Evolutionary conservation across 2,329 filamentous ascomycete genomes (phyloP).

Genomic region (Aspergillus pseudotamarii): DNA sequence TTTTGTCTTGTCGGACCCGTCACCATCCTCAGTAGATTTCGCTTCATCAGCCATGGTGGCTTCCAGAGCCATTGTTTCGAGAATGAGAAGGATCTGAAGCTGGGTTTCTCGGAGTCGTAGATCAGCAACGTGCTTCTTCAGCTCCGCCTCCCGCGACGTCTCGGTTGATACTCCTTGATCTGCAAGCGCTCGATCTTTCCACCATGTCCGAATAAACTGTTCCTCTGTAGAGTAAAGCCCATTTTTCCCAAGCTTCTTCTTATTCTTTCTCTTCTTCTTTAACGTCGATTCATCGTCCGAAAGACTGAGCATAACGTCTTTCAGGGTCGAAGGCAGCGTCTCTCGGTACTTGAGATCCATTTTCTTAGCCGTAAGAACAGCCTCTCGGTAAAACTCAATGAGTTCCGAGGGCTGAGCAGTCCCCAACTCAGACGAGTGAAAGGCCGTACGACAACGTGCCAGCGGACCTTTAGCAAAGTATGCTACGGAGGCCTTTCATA

Average conservation of each 20-base stretch:
- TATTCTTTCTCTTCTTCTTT: constrained; percentile 36
- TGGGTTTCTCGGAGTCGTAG: constrained; percentile 52
- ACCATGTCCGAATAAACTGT: constrained; percentile 48
- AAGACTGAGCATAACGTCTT: constrained; percentile 38
- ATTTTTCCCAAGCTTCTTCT: constrained; percentile 50
- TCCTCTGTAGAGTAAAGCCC: constrained; percentile 51
- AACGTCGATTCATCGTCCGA: constrained; percentile 38
- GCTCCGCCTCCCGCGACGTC: constrained; percentile 38
- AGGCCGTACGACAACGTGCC: constrained; percentile 47
- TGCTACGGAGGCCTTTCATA: constrained; percentile 49
- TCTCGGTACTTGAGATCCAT: constrained; percentile 53
- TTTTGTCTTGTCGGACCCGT: constrained; percentile 21
- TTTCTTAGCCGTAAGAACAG: constrained; percentile 48
- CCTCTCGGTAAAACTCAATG: constrained; percentile 43
- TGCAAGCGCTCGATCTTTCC: constrained; percentile 41
- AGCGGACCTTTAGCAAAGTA: constrained; percentile 56
- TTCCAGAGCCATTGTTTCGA: constrained; percentile 52
- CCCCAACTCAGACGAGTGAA: constrained; percentile 32
- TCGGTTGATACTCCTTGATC: constrained; percentile 30
- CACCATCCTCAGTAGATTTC: constrained; percentile 19
- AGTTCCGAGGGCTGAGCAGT: constrained; percentile 31
- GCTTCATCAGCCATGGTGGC: constrained; percentile 24
- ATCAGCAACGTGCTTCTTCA: constrained; percentile 46
- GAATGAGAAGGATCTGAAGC: constrained; percentile 52
- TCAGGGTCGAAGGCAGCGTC: constrained; percentile 44